Evolutionary conservation across 768 basidiomycete genomes (phyloP).

Genomic region (Lactarius sp.): DNA sequence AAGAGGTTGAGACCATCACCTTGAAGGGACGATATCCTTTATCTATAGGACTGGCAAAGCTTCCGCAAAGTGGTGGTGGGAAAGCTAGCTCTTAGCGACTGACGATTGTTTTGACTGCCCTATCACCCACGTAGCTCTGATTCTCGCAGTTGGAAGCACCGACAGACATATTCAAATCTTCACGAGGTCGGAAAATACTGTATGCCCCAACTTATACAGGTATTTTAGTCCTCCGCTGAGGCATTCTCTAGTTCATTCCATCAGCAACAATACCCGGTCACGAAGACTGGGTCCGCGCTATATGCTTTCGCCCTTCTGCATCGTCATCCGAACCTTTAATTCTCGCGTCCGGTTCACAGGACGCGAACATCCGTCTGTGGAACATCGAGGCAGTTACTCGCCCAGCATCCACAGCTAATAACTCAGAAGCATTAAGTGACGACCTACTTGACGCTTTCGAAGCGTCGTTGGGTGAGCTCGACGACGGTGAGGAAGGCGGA

Average conservation of each 20-base stretch:
- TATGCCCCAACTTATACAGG: slow-evolving; percentile 32
- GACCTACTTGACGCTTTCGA: slow-evolving; percentile 88
- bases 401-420: slow-evolving; percentile 19
- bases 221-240: slow-evolving; percentile 6
- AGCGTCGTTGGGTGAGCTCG: slow-evolving; percentile 64
- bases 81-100: background rate
- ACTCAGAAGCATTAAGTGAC: slow-evolving; percentile 43
- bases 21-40: slow-evolving; percentile 72
- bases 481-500: slow-evolving; percentile 72
- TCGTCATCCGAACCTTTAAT: slow-evolving; percentile 45
- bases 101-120: background rate
- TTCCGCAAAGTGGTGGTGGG: slow-evolving; percentile 68
- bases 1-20: slow-evolving; percentile 52
- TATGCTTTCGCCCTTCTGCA: slow-evolving; percentile 53
- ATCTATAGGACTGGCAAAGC: slow-evolving; percentile 52
- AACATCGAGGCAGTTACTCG: slow-evolving; percentile 56
- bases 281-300: slow-evolving; percentile 90
- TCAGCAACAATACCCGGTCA: slow-evolving; percentile 71
- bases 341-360: slow-evolving; percentile 93
- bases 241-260: slow-evolving; percentile 46
- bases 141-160: slow-evolving; percentile 84
- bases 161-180: slow-evolving; percentile 76
- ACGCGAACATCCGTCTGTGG: slow-evolving; percentile 92
- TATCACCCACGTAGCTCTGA: slow-evolving; percentile 38
- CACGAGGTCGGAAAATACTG: slow-evolving; percentile 56